Conservation (phyloP, 345 rosid genomes). For the Geranium rotundifolium region DNA sequence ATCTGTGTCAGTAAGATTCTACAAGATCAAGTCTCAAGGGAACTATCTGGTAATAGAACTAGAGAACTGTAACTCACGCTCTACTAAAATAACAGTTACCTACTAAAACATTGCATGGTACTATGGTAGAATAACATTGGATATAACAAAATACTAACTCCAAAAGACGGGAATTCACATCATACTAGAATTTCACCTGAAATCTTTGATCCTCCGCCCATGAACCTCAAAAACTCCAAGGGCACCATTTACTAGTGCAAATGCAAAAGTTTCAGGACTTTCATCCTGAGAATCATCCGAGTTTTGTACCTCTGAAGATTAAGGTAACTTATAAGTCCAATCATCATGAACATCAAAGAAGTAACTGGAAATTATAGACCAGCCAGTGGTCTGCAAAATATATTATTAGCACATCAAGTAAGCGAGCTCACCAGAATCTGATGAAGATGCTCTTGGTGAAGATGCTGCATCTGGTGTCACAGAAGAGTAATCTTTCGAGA, state of each 20-base stretch:
- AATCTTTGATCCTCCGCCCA: slow-evolving; percentile 91
- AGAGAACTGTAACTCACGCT: not conserved
- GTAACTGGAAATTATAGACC: slow-evolving; percentile 4
- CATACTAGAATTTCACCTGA: slow-evolving; percentile 36
- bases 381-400: slow-evolving; percentile 3
- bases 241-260: slow-evolving; percentile 95
- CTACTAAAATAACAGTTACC: not conserved
- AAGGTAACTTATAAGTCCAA: slow-evolving; percentile 10
- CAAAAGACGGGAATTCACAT: not conserved
- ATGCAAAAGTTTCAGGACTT: slow-evolving; percentile 81
- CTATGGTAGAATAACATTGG: not conserved
- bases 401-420: slow-evolving; percentile 8
- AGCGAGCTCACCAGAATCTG: slow-evolving; percentile 61
- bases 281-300: slow-evolving; percentile 67
- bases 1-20: not conserved
- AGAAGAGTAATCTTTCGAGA: slow-evolving; percentile 23
- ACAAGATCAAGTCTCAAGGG: not conserved
- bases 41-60: not conserved
- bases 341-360: slow-evolving; percentile 7
- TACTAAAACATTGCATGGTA: not conserved
- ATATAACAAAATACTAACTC: not conserved
- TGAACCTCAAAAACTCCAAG: slow-evolving; percentile 99
- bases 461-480: slow-evolving; percentile 39
- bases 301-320: slow-evolving; percentile 33
- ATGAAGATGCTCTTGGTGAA: slow-evolving; percentile 36